phyloP scores from a whole-genome alignment of 2,329 filamentous ascomycete species.

The Colletotrichum kahawae region DNA sequence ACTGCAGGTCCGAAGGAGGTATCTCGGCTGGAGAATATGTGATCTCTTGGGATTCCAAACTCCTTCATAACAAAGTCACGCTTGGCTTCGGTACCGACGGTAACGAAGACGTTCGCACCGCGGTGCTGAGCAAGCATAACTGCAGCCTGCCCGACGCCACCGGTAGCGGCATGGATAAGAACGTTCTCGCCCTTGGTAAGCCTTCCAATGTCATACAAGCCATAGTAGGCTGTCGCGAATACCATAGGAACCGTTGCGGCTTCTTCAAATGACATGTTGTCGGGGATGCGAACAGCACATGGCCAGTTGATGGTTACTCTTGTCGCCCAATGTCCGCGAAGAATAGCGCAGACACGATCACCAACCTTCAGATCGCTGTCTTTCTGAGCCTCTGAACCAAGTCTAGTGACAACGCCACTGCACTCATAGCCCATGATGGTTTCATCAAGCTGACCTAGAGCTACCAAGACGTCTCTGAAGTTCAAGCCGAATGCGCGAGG shows the following conservation, averaged over 20 bases:
- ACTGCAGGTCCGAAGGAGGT: constrained; percentile 26
- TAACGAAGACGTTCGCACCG: constrained; percentile 36
- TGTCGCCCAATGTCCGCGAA: not conserved
- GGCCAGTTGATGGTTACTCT: not conserved
- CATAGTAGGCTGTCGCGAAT: constrained; percentile 37
- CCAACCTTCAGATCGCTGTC: constrained; percentile 5
- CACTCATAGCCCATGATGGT: constrained; percentile 35
- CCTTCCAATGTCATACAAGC: constrained; percentile 33
- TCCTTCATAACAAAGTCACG: constrained; percentile 28
- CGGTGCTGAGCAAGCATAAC: constrained; percentile 34
- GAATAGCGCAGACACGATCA: constrained; percentile 11
- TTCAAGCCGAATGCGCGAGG: constrained; percentile 31
- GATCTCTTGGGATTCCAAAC: constrained; percentile 13
- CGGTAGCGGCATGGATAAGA: constrained; percentile 40
- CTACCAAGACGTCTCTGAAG: constrained; percentile 29
- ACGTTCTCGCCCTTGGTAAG: constrained; percentile 34
- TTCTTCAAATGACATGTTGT: constrained; percentile 36
- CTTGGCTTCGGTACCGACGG: constrained; percentile 33
- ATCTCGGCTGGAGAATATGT: constrained; percentile 33
- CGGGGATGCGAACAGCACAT: constrained; percentile 35
- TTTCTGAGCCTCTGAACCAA: constrained; percentile 30
- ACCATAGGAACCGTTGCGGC: constrained; percentile 40
- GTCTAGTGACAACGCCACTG: constrained; percentile 34
- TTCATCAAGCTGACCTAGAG: constrained; percentile 25
- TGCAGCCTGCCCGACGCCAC: constrained; percentile 40